Base-by-base conservation (phyloP, 2,329 filamentous ascomycete species). In the Diaporthe citriasiana region DNA sequence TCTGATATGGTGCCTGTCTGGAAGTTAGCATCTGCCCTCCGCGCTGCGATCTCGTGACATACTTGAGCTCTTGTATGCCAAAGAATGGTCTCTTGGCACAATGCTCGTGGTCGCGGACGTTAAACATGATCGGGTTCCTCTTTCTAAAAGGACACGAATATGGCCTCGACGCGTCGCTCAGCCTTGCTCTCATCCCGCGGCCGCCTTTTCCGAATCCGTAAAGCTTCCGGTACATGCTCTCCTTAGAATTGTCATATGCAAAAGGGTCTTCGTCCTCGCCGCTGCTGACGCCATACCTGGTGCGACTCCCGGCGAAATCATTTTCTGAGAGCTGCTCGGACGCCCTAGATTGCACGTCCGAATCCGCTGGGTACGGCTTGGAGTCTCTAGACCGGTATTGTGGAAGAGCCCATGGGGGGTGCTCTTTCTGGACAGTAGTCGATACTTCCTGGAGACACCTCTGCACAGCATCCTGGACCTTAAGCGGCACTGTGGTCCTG, bases 101-200 rank as follows among this genome's bases (percentile, higher is more conserved):
- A 19, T 65, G 50, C 51, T 75, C 74, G 25, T 75, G 74, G 17
- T 75, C 74, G 15, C 74, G 72, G 10, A 75, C 50, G n/a, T 75
- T 75, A n/a, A 75, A 75, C 15, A 70, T 25, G 4, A 75, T 63
- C 15, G 74, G 74, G 22, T 74, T 65, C 50, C 69, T 71, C 40
- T 65, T 68, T 55, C 74, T 69, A 17, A 74, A 75, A 1, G 74
- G 74, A 33, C 74, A 75, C 13, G 74, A 65, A 60, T 71, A 75
- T 17, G 55, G 55, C 35, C 27, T 56, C 5, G 38, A 56, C 12
- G 35, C 66, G 19, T 57, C 15, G 12, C 55, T 35, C 19, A 25
- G 7, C 13, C 38, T 51, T 3, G 38, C 38, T 25, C 68, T 63
- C 22, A 70, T 27, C 33, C 66, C 22, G 17, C 22, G 35, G 19